Base-by-base conservation (phyloP, 164 flowering plant species). In the Amborella trichopoda region DNA sequence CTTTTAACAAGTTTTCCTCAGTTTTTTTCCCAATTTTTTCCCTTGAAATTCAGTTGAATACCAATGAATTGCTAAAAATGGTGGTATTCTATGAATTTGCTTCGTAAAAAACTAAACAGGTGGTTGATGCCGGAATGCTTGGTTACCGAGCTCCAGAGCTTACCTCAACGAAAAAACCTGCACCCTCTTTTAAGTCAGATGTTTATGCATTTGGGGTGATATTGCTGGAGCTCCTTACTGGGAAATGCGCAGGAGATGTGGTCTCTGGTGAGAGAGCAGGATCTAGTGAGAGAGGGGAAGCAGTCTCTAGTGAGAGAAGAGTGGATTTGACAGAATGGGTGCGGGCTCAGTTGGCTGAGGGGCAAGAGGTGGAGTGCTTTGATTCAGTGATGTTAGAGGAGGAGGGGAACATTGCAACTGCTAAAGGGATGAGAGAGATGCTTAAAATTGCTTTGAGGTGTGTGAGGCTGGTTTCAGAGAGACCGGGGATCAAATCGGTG, bases 81-180 rank as follows among this genome's bases (percentile, higher is more conserved):
- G n/a, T n/a, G n/a, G n/a, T n/a, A n/a, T n/a, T n/a, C n/a, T n/a
- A n/a, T n/a, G n/a, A n/a, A n/a, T n/a, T n/a, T n/a, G n/a, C n/a
- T n/a, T n/a, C n/a, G n/a, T n/a, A n/a, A n/a, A n/a, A n/a, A n/a
- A n/a, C n/a, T n/a, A n/a, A n/a, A n/a, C 99, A 88, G 63, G 85
- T 93, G 49, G 91, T 82, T 5, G 96, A 93, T 58, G 74, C 94
- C 17, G 99, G 96, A 5, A 75, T 81, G 6, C 53, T 93, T 8
- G 99, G 96, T 17, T 93, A 88, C 36, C 83, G 96, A 0, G 94
- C 99, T 20, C 99, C 96, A 9, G 99, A 93, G 58, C 48, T 87
- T 44, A 89, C 83, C 51, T 74, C 84, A 23, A 58, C 91, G 32
- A 88, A 77, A 65, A 87, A 82, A 53, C 96, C 95, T 14, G 52